phyloP scores from a whole-genome alignment of 2,329 filamentous ascomycete species.

The Cytospora schulzeri region DNA sequence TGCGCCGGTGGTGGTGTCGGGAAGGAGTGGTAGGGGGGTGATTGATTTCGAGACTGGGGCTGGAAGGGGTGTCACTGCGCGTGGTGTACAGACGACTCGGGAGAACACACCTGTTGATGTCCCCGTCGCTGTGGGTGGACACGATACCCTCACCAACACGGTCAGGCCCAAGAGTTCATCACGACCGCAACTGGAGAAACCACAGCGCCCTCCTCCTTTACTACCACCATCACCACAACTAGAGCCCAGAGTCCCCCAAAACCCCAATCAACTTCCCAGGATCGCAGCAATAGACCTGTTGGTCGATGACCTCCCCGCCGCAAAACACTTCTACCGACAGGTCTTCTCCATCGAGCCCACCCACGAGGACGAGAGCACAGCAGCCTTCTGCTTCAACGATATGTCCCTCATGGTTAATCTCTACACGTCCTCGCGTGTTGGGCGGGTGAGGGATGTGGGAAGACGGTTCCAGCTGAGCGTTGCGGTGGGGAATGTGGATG shows the following conservation, averaged over 20 bases:
- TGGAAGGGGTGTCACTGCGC: not conserved
- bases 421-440: not conserved
- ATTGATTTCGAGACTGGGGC: not conserved
- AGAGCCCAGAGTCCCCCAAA: too few species aligned
- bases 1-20: not conserved
- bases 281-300: slow-evolving; percentile 10
- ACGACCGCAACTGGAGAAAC: not conserved
- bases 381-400: slow-evolving; percentile 5
- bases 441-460: too few species aligned
- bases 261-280: not conserved
- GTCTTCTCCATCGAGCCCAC: not conserved
- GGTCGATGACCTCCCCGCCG: slow-evolving; percentile 10
- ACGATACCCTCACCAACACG: not conserved
- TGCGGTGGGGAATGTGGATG: slow-evolving; percentile 6
- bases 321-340: slow-evolving; percentile 11
- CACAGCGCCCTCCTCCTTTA: too few species aligned
- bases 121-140: not conserved
- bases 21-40: not conserved
- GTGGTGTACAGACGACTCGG: not conserved
- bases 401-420: slow-evolving; percentile 7
- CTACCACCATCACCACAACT: too few species aligned
- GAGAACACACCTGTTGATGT: not conserved
- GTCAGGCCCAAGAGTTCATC: not conserved
- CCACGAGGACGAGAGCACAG: not conserved
- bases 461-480: slow-evolving; percentile 15